These are phyloP conservation scores for Tephrocybe sp. DNA, from an alignment of 768 basidiomycete species.

Conservation along the genomic window DNA sequence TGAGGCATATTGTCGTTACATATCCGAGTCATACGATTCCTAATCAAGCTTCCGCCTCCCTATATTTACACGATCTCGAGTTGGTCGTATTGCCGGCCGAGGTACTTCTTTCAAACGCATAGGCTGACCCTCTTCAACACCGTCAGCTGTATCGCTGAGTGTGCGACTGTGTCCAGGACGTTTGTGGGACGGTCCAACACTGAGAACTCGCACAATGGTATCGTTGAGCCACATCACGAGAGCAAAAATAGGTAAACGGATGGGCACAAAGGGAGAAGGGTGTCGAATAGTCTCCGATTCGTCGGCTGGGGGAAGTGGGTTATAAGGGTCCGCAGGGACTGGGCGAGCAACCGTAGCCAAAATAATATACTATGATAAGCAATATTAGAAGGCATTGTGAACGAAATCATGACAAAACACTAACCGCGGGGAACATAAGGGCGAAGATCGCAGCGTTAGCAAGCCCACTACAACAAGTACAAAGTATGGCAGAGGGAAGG, in stretches of 20 bases:
- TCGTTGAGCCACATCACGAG: constrained; percentile 77
- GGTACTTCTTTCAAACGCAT: constrained; percentile 27
- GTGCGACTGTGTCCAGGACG: constrained; percentile 9
- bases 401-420: constrained; percentile 22
- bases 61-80: constrained; percentile 34
- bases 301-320: constrained; percentile 41
- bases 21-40: constrained; percentile 9
- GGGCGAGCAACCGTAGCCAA: constrained; percentile 81
- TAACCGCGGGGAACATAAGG: constrained; percentile 74
- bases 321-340: constrained; percentile 74
- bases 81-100: constrained; percentile 17
- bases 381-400: neutral
- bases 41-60: constrained; percentile 51
- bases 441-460: constrained; percentile 86
- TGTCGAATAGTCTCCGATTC: constrained; percentile 49
- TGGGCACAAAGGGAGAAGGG: constrained; percentile 78
- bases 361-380: constrained; percentile 66
- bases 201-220: constrained; percentile 59
- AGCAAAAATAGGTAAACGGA: constrained; percentile 76
- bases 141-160: constrained; percentile 54
- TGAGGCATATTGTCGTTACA: constrained; percentile 3
- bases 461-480: constrained; percentile 70
- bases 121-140: constrained; percentile 56
- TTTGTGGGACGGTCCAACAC: constrained; percentile 37
- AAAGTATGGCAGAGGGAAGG: constrained; percentile 69